phyloP scores from a whole-genome alignment of 2,329 filamentous ascomycete genomes.

The Ophiostoma populinum region DNA sequence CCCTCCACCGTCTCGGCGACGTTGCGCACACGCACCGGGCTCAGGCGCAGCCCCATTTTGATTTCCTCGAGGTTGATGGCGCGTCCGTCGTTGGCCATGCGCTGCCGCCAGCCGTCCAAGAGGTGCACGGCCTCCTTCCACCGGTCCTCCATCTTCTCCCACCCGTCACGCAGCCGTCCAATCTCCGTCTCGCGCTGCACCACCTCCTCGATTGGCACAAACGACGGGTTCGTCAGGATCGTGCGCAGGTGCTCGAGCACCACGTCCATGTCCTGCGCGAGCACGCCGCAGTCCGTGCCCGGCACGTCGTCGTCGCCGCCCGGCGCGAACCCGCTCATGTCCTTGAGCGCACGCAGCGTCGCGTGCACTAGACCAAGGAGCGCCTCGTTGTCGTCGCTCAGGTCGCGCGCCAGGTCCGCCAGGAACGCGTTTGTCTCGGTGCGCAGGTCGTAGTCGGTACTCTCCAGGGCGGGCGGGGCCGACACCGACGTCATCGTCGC shows the following conservation, averaged over 20 bases:
- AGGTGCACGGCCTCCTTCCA: constrained; percentile 82
- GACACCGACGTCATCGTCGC: neutral
- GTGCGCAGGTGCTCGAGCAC: constrained; percentile 68
- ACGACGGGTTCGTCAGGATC: constrained; percentile 86
- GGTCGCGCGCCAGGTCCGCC: constrained; percentile 60
- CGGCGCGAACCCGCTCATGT: constrained; percentile 39
- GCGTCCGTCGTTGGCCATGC: constrained; percentile 54
- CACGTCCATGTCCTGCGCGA: constrained; percentile 56
- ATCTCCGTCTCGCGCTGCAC: constrained; percentile 89
- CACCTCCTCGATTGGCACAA: constrained; percentile 89
- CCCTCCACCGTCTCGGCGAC: constrained; percentile 28
- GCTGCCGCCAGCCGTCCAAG: constrained; percentile 81
- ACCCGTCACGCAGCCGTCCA: constrained; percentile 59
- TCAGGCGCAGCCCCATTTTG: constrained; percentile 49
- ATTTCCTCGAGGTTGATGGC: constrained; percentile 52
- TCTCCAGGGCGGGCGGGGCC: too few relatives aligned
- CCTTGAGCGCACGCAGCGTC: constrained; percentile 53
- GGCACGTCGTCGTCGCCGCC: constrained; percentile 10
- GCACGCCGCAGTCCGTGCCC: constrained; percentile 31
- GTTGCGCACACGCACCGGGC: constrained; percentile 37
- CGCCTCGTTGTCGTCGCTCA: constrained; percentile 85
- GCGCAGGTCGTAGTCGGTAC: constrained; percentile 48
- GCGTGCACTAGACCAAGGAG: constrained; percentile 55
- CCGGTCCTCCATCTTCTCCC: constrained; percentile 82
- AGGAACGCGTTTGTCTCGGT: constrained; percentile 85